A percentile compares a stretch with the other conserved stretches of the same genome.
These are phyloP conservation scores for Achaetomium macrosporum DNA, from an alignment of 2,329 filamentous ascomycete species.

Conservation along the genomic window DNA sequence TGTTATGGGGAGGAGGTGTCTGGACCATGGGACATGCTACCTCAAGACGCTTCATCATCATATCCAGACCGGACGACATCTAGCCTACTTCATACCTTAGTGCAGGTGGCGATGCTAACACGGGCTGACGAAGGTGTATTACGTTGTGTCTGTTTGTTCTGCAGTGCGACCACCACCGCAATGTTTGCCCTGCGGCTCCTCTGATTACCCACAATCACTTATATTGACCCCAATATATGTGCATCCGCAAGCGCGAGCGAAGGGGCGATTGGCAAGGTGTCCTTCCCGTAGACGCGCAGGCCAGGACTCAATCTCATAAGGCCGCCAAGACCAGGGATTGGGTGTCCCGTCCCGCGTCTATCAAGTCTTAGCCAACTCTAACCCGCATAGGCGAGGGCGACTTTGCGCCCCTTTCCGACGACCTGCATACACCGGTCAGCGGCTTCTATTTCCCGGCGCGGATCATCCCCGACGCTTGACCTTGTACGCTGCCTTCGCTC, in stretches of 20 bases:
- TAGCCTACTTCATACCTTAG: not conserved
- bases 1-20: constrained; percentile 9
- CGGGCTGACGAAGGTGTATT: not conserved
- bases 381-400: constrained; percentile 19
- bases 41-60: not conserved
- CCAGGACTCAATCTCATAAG: constrained; percentile 2
- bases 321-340: constrained; percentile 1
- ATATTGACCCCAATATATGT: constrained; percentile 6
- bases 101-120: not conserved
- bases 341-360: constrained; percentile 7
- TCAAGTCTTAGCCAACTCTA: constrained; percentile 4
- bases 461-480: constrained; percentile 12
- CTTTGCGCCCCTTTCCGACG: constrained; percentile 11
- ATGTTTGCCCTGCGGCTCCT: not conserved
- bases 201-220: not conserved
- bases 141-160: not conserved
- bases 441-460: constrained; percentile 17
- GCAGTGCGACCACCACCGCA: constrained; percentile 10
- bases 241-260: not conserved
- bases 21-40: not conserved
- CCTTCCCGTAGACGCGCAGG: constrained; percentile 6
- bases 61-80: not conserved
- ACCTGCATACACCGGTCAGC: constrained; percentile 24
- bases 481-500: not conserved
- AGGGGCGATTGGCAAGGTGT: not conserved